Percentiles rank a stretch among this genome's conserved stretches.
Evolutionary conservation across 352 stramenopile genomes (phyloP).

Genomic region (Stramenopiles sp.): DNA sequence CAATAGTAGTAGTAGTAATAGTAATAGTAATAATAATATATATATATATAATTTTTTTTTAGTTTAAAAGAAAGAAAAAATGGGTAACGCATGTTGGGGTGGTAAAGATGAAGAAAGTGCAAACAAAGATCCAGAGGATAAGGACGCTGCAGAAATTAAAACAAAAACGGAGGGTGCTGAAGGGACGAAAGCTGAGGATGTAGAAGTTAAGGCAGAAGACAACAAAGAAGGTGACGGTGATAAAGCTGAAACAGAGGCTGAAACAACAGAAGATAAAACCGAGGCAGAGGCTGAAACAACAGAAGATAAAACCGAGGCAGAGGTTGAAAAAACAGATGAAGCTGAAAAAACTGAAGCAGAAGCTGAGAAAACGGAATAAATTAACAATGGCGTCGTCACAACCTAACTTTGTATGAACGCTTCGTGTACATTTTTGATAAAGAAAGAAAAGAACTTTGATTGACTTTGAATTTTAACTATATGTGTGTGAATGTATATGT

Average conservation of each 20-base stretch:
- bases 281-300: not conserved
- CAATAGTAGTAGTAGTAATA: no score
- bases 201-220: not conserved
- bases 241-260: not conserved
- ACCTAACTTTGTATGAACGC: not conserved
- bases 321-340: not conserved
- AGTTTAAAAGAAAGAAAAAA: no score
- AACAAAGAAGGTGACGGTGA: not conserved
- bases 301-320: not conserved
- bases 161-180: not conserved
- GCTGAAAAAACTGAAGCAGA: not conserved
- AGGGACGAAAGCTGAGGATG: not conserved
- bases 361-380: not conserved
- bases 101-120: not conserved
- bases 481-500: no score
- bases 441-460: no score
- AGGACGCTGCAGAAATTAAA: not conserved
- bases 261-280: not conserved
- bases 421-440: not conserved
- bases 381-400: not conserved
- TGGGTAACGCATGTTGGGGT: not conserved
- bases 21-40: no score
- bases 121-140: not conserved
- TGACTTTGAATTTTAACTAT: no score
- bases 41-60: no score